A percentile compares a stretch with the other conserved stretches of the same genome.
phyloP scores from a whole-genome alignment of 202 grass and related monocot species.

The Brachypodium distachyon region DNA sequence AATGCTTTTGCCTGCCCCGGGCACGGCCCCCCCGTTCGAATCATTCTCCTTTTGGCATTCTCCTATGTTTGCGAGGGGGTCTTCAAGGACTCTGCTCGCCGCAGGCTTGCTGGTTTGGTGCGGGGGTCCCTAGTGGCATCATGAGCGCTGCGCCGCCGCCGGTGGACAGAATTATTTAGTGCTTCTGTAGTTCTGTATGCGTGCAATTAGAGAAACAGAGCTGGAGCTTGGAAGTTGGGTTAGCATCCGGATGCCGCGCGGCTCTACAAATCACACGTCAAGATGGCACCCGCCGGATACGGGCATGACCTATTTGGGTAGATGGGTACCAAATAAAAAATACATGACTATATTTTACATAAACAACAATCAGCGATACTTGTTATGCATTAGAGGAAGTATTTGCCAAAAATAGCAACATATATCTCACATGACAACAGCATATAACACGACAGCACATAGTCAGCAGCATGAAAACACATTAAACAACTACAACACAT shows the following conservation, averaged over 20 bases:
- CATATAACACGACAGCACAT: no score
- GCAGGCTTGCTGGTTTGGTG: neutral
- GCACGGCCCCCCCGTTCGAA: neutral
- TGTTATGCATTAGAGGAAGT: no score
- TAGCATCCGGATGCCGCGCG: neutral
- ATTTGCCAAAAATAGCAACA: no score
- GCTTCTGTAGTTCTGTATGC: neutral
- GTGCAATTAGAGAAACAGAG: neutral
- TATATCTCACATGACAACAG: no score
- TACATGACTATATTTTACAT: no score
- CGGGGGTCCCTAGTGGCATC: neutral
- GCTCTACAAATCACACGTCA: neutral
- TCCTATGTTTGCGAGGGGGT: neutral
- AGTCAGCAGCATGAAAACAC: no score
- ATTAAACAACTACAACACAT: no score
- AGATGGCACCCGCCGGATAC: neutral
- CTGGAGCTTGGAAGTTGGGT: neutral
- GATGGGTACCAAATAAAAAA: no score
- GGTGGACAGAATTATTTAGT: slow-evolving; percentile 26
- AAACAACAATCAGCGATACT: no score
- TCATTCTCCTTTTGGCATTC: slow-evolving; percentile 19
- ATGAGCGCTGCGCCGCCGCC: slow-evolving; percentile 16
- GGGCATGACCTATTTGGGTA: no score
- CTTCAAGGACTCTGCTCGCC: neutral
- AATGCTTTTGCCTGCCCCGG: neutral